phyloP scores from a whole-genome alignment of 2,329 filamentous ascomycete genomes.

The Microdochium trichocladiopsis region DNA sequence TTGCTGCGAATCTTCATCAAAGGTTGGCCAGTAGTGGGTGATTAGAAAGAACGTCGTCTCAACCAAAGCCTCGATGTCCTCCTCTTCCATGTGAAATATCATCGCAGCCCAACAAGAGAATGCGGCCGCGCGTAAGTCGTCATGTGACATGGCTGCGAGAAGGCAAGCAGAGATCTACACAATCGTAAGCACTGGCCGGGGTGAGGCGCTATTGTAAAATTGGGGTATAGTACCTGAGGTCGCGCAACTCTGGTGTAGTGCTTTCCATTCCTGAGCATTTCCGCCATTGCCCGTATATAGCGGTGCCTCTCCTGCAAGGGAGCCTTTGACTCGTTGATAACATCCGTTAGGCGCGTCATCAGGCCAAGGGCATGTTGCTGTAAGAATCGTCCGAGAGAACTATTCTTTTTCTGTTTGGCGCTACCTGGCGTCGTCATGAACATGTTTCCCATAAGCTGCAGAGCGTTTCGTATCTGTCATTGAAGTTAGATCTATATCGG shows the following conservation, averaged over 20 bases:
- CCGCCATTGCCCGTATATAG: constrained; percentile 76
- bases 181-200: constrained; percentile 16
- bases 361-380: constrained; percentile 80
- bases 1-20: constrained; percentile 54
- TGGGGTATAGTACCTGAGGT: constrained; percentile 57
- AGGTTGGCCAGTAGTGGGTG: constrained; percentile 67
- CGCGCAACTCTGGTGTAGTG: constrained; percentile 69
- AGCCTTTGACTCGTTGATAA: constrained; percentile 60
- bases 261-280: constrained; percentile 75
- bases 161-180: constrained; percentile 81
- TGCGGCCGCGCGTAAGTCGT: constrained; percentile 68
- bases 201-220: neutral
- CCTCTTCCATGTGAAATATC: constrained; percentile 65
- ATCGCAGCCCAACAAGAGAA: constrained; percentile 82
- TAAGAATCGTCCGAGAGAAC: constrained; percentile 67
- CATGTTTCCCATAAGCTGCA: constrained; percentile 37
- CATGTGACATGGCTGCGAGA: constrained; percentile 71
- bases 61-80: constrained; percentile 72
- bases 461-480: constrained; percentile 36
- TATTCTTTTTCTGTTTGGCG: constrained; percentile 38
- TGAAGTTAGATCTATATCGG: constrained; percentile 15
- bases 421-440: constrained; percentile 32
- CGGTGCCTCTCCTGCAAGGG: constrained; percentile 62
- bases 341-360: constrained; percentile 73
- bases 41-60: constrained; percentile 89